Evolutionary conservation across 2,329 filamentous ascomycete species (phyloP), one percentile per base, ranked within the genome.

Genomic region (Diaporthe humulicola): DNA sequence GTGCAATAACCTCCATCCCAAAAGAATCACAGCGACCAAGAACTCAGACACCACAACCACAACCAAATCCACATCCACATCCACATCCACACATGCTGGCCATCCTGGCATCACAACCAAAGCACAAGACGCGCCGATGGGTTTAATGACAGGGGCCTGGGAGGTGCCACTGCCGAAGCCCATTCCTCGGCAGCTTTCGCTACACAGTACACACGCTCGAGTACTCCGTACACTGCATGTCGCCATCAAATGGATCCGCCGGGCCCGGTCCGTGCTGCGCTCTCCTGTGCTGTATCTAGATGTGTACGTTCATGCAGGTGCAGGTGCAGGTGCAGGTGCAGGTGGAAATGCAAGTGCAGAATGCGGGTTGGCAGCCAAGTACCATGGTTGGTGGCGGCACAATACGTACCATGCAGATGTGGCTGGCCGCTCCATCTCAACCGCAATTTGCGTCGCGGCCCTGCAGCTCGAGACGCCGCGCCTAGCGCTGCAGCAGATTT

Each of bases 71-170:
- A 58, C 30, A 54, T 30, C 12, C 30, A 57, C 30, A n/a, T 36
- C 36, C 57, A 60, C 36, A 60, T 12, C 36, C 15, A 17, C 17
- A n/a, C 28, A 19, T 61, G 42, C 25, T 33, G 25, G 25, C 28
- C 28, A 14, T 48, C 40, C 33, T 54, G 48, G 28, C 48, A 64
- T 71, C 25, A 72, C 58, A 38, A 52, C 57, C 36, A 40, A 45
- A 64, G 57, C 57, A 64, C 45, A 45, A 40, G 70, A 42, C 70
- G 40, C 70, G 70, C 48, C 48, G 30, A 56, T 56, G 58, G 60
- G 70, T 72, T 72, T 64, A 64, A 72, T 72, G 70, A 72, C 70
- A 72, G 70, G 70, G 57, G 60, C 70, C 58, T 72, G 70, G 50
- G 57, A 61, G 70, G 70, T 72, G 70, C 57, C 70, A 72, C 70